Base-by-base conservation (phyloP, 352 stramenopile genomes). In the Blastocystis sp. region DNA sequence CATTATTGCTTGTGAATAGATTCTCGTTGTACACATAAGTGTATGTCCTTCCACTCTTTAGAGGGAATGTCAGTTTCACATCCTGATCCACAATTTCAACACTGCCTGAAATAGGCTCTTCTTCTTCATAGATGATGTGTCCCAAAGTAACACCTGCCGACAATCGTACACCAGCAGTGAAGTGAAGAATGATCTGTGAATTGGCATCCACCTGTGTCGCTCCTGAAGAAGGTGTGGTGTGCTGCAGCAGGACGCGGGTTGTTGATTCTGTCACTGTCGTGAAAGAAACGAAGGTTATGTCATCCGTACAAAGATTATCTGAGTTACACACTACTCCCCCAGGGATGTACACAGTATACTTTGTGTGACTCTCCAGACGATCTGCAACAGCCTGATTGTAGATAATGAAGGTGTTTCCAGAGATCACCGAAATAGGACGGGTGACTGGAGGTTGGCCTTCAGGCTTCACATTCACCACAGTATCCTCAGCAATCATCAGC, bases 61-160 rank as follows among this genome's bases (percentile, higher is more conserved):
- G 69, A 59, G 69, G 69, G 69, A 80, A 80, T 4, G 51, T 80
- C 43, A 80, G 21, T 6, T 9, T 32, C 5, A 80, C 69, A n/a
- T 80, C 39, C 24, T 59, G 14, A 1, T 24, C 69, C 11, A 32
- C n/a, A n/a, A 63, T 37, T 42, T 59, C 49, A 49, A 59, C 46
- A 5, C 46, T 39, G n/a, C 69, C 69, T 11, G 49, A 32, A 12
- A 80, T 54, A 16, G 39, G 37, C 69, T 59, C 16, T 27, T 24
- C n/a, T 16, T 80, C 69, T 7, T 63, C 49, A 24, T 58, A 54
- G 43, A 80, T 63, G 0, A 49, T 59, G 5, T 58, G 16, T 5
- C 19, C 43, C 11, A 24, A 27, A n/a, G 69, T 7, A 16, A 12
- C 46, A 42, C 69, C 43, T 29, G 42, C 16, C 4, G 43, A 29